phyloP scores from a whole-genome alignment of 805 yeast species.

The Candida morakotiae region DNA sequence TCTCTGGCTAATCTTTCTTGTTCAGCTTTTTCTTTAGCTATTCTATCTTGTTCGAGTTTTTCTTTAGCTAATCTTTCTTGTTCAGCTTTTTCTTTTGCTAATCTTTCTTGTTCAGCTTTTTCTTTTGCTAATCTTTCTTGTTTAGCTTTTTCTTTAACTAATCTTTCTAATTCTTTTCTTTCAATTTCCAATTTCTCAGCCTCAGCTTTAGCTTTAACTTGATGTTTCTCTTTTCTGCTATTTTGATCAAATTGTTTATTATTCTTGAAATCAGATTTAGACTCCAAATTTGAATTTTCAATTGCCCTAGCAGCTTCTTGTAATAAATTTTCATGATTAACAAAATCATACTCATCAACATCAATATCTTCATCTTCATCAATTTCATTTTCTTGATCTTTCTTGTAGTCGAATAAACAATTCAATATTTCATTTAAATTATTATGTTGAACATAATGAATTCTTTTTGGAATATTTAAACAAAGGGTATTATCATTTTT shows the following conservation, averaged over 20 bases:
- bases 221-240: background rate
- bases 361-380: too few species aligned
- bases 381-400: background rate
- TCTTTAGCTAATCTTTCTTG: conserved; percentile 4
- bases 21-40: conserved; percentile 5
- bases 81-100: conserved; percentile 2
- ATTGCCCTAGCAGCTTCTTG: conserved; percentile 3
- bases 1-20: conserved; percentile 3
- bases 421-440: conserved; percentile 9
- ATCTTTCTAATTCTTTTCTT: background rate
- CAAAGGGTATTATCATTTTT: conserved; percentile 27
- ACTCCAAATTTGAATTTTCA: conserved; percentile 2
- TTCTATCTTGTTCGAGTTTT: conserved; percentile 4
- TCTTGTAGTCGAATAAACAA: conserved; percentile 6
- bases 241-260: conserved; percentile 9
- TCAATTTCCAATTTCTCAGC: conserved; percentile 1
- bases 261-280: conserved; percentile 7
- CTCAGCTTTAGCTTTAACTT: background rate
- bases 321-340: conserved; percentile 1
- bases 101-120: conserved; percentile 4
- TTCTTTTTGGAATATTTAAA: conserved; percentile 33
- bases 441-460: conserved; percentile 17
- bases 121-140: background rate
- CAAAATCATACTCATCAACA: too few species aligned
- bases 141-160: conserved; percentile 2